Evolutionary conservation across 805 yeast genomes (phyloP).

Genomic region (Nakazawaea wyomingensis): DNA sequence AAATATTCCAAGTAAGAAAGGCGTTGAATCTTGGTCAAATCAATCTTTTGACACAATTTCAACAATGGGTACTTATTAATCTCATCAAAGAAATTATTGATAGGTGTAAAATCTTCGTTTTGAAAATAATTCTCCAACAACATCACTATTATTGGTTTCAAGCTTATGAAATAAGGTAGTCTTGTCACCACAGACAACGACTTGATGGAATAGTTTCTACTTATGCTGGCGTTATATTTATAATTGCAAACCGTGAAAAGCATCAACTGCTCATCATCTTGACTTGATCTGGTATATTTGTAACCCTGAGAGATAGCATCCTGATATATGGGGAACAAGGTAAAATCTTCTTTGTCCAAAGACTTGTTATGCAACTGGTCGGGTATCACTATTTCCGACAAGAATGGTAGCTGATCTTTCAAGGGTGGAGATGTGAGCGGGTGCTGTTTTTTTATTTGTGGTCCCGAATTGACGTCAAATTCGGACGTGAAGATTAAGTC

Average conservation of each 20-base stretch:
- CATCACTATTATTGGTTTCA: slow-evolving; percentile 43
- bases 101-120: slow-evolving; percentile 13
- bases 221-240: slow-evolving; percentile 27
- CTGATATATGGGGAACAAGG: slow-evolving; percentile 47
- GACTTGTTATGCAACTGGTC: slow-evolving; percentile 47
- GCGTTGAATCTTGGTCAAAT: neutral
- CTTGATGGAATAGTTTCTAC: slow-evolving; percentile 37
- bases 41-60: neutral
- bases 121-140: slow-evolving; percentile 38
- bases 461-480: slow-evolving; percentile 75
- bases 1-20: slow-evolving; percentile 5
- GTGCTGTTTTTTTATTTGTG: slow-evolving; percentile 54
- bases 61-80: slow-evolving; percentile 26
- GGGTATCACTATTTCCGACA: slow-evolving; percentile 58
- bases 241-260: slow-evolving; percentile 26
- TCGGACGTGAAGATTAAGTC: slow-evolving; percentile 54
- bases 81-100: slow-evolving; percentile 16
- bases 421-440: slow-evolving; percentile 40
- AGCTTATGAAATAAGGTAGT: slow-evolving; percentile 38
- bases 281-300: slow-evolving; percentile 15
- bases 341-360: slow-evolving; percentile 50
- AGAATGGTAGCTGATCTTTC: slow-evolving; percentile 26
- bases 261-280: slow-evolving; percentile 17
- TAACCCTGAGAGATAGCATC: slow-evolving; percentile 16
- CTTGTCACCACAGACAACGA: slow-evolving; percentile 42